phyloP scores from a whole-genome alignment of 257 asterid species.

The Solanum etuberosum region DNA sequence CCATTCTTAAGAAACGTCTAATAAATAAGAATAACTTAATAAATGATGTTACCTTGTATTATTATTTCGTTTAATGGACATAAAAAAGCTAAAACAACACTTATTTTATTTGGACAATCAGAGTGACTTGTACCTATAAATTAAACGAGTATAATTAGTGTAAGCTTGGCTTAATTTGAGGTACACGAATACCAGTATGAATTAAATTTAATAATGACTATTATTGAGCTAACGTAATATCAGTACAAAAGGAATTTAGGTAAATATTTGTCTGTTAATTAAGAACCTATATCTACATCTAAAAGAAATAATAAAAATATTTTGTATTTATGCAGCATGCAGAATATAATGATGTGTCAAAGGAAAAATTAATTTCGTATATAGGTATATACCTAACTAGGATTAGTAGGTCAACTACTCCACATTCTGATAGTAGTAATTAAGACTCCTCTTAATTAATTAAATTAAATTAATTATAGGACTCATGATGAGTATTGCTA shows the following conservation, averaged over 20 bases:
- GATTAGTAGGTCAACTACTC: conserved; percentile 36
- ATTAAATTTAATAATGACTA: neutral
- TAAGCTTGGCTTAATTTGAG: neutral
- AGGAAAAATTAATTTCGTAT: neutral
- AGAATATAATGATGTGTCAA: neutral
- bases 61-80: too few species aligned
- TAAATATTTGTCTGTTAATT: neutral
- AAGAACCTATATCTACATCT: neutral
- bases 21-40: too few species aligned
- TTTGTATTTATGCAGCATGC: neutral
- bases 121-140: neutral
- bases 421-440: conserved; percentile 10
- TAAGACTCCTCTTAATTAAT: neutral
- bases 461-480: neutral
- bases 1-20: too few species aligned
- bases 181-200: neutral
- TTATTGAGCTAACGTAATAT: neutral
- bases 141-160: neutral
- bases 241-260: neutral
- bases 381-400: neutral
- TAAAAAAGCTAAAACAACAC: too few species aligned
- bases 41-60: neutral
- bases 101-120: neutral
- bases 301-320: neutral
- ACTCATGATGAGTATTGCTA: neutral